Evolutionary conservation across 75 land plant species (phyloP).

Genomic region (Sequoia sempervirens): DNA sequence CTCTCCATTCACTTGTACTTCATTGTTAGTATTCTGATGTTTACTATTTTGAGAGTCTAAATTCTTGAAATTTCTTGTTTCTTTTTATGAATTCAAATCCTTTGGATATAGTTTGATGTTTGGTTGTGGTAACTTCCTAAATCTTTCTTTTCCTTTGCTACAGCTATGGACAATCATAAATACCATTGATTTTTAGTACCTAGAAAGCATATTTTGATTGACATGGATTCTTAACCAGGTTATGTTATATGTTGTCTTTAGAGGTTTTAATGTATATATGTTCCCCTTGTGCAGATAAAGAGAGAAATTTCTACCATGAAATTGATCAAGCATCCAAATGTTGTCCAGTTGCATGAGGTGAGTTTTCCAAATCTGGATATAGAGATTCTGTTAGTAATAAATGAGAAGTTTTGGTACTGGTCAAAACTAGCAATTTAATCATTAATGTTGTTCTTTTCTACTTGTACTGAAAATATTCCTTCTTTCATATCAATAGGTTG

Average conservation of each 20-base stretch:
- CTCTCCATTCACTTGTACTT: background rate
- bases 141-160: background rate
- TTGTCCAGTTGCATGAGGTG: constrained; percentile 22
- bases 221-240: background rate
- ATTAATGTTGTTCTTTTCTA: background rate
- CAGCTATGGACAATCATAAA: background rate
- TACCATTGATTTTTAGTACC: background rate
- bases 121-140: background rate
- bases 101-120: background rate
- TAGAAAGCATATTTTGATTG: background rate
- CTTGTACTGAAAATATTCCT: background rate
- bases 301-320: constrained; percentile 28
- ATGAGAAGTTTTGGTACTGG: background rate
- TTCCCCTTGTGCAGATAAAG: constrained; percentile 15
- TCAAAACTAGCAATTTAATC: background rate
- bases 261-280: background rate
- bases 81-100: background rate
- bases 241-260: background rate
- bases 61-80: background rate
- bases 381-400: background rate
- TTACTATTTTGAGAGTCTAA: background rate
- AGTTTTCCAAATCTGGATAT: background rate
- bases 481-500: background rate
- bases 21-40: background rate
- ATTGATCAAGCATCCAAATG: constrained; percentile 26